phyloP scores from a whole-genome alignment of 2,329 filamentous ascomycete species.

The Ceratocystis harringtonii region DNA sequence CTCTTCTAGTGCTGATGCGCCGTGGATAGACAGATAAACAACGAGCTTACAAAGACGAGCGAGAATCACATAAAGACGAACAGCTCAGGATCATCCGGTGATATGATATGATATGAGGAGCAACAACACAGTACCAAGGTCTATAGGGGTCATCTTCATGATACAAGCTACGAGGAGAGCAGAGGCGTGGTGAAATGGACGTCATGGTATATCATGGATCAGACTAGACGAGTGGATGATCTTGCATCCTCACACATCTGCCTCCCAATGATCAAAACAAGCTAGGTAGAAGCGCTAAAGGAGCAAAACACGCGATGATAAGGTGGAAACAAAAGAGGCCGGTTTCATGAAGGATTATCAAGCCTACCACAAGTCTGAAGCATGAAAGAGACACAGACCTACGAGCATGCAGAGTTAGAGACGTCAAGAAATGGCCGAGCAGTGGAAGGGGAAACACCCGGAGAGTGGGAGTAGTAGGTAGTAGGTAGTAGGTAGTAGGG shows the following conservation, averaged over 20 bases:
- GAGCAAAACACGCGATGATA: not conserved
- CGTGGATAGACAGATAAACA: not conserved
- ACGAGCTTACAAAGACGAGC: not conserved
- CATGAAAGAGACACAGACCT: not conserved
- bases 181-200: not conserved
- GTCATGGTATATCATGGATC: not conserved
- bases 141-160: not conserved
- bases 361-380: not conserved
- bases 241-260: not conserved
- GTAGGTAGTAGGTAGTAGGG: not conserved
- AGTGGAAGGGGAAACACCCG: not conserved
- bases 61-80: not conserved
- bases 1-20: not conserved
- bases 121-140: not conserved
- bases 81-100: not conserved
- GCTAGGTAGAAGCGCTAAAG: not conserved
- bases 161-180: not conserved
- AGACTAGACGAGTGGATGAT: not conserved
- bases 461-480: not conserved
- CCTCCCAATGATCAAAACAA: not conserved
- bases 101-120: not conserved
- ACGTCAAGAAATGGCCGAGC: not conserved
- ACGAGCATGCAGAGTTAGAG: not conserved
- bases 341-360: not conserved
- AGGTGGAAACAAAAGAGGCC: conserved; percentile 2